Conservation (phyloP, 805 yeast genomes). For the Yarrowia deformans region DNA sequence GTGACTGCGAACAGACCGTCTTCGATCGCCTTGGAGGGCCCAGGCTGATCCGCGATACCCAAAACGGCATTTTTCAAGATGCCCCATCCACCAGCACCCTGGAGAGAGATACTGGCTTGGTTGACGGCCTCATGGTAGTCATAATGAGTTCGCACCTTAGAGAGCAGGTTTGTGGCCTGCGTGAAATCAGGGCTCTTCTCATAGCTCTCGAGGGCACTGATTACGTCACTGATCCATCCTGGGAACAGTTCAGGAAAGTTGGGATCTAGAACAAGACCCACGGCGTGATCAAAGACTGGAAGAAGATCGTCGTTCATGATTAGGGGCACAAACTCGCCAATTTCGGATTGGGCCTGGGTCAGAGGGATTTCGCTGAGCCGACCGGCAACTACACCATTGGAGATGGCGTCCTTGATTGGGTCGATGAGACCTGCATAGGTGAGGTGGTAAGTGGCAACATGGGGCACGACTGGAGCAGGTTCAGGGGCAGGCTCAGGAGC, state of each 20-base stretch:
- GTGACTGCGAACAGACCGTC: not conserved
- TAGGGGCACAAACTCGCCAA: not conserved
- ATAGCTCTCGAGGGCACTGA: not conserved
- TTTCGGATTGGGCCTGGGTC: not conserved
- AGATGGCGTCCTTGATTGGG: not conserved
- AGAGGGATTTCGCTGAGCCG: not conserved
- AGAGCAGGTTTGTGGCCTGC: not conserved
- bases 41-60: not conserved
- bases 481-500: not conserved
- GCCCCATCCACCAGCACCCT: not conserved
- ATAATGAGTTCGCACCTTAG: not conserved
- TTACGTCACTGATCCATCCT: not conserved
- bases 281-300: not conserved
- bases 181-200: not conserved
- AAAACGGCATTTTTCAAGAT: not conserved
- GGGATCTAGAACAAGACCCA: not conserved
- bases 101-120: not conserved
- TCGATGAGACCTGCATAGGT: not conserved
- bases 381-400: not conserved
- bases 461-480: not conserved
- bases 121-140: conserved; percentile 5
- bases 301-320: not conserved
- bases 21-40: not conserved
- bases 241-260: not conserved
- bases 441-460: not conserved